Conservation (phyloP, 495 filamentous ascomycete genomes). For the Geoglossum glabrum region DNA sequence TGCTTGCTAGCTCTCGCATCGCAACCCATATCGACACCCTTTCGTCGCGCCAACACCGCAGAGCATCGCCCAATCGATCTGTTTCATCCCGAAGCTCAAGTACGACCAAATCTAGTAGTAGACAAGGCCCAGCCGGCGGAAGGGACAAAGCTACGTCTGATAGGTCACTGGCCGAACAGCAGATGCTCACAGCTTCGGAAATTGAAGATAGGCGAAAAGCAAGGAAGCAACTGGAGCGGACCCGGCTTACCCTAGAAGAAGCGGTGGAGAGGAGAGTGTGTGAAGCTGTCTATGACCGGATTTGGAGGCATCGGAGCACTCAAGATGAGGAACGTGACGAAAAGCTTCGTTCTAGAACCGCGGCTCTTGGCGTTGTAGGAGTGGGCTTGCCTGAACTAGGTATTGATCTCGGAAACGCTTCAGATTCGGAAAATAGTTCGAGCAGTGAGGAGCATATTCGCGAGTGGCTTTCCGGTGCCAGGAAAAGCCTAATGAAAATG, state of each 20-base stretch:
- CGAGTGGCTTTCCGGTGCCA: slow-evolving; percentile 48
- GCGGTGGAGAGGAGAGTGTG: slow-evolving; percentile 78
- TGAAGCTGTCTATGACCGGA: slow-evolving; percentile 64
- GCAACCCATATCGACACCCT: slow-evolving; percentile 70
- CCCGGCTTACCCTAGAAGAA: slow-evolving; percentile 63
- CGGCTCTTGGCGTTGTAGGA: slow-evolving; percentile 72
- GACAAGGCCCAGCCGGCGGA: slow-evolving; percentile 2
- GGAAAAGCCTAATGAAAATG: slow-evolving; percentile 62
- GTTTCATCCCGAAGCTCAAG: slow-evolving; percentile 29
- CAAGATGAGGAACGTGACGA: slow-evolving; percentile 91
- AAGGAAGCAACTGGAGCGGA: slow-evolving; percentile 53
- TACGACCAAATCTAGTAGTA: background rate
- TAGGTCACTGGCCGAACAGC: slow-evolving; percentile 34
- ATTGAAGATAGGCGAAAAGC: slow-evolving; percentile 60
- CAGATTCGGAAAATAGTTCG: slow-evolving; percentile 24
- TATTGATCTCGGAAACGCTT: slow-evolving; percentile 28
- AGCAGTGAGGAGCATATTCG: slow-evolving; percentile 53
- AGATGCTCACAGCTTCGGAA: slow-evolving; percentile 84
- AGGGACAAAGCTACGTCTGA: background rate
- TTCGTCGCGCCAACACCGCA: slow-evolving; percentile 50
- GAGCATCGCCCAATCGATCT: slow-evolving; percentile 32
- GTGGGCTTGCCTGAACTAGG: slow-evolving; percentile 77
- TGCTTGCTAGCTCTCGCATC: slow-evolving; percentile 61
- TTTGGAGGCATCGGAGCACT: slow-evolving; percentile 81
- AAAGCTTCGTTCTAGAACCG: slow-evolving; percentile 84